A percentile compares a stretch with the other conserved stretches of the same genome.
Conservation (phyloP, 164 flowering plant species). For the Dillenia suffruticosa region DNA sequence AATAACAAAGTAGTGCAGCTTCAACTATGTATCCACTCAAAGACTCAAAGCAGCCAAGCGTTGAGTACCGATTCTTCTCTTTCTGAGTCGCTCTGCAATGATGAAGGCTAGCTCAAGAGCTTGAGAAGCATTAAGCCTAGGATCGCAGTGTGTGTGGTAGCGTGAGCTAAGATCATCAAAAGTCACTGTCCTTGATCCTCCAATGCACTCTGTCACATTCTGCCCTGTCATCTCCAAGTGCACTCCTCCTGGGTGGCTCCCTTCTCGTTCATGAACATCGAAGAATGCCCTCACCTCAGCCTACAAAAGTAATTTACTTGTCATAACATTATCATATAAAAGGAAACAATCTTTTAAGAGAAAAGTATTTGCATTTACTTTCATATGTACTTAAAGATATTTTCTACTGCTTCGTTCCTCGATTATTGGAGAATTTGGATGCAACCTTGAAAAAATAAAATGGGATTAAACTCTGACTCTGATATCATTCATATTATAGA, state of each 20-base stretch:
- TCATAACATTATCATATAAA: too few species aligned
- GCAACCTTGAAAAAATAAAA: neutral
- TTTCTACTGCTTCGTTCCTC: too few species aligned
- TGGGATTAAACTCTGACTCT: neutral
- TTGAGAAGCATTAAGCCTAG: conserved; percentile 66
- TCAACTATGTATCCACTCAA: neutral
- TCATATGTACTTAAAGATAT: too few species aligned
- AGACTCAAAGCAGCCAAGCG: conserved; percentile 12
- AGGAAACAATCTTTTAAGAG: too few species aligned
- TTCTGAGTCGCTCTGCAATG: conserved; percentile 52
- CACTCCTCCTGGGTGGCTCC: conserved; percentile 64
- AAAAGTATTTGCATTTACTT: too few species aligned
- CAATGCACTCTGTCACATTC: conserved; percentile 68
- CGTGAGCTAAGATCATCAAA: conserved; percentile 51
- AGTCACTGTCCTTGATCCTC: conserved; percentile 54
- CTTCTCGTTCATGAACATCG: conserved; percentile 73
- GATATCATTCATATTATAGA: too few species aligned
- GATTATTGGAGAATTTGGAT: too few species aligned
- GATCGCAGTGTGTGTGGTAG: conserved; percentile 70
- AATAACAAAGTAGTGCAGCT: too few species aligned
- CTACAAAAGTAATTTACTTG: conserved; percentile 18
- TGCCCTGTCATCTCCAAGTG: conserved; percentile 76
- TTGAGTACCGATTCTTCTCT: conserved; percentile 30
- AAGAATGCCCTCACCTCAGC: conserved; percentile 68
- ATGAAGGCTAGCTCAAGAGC: conserved; percentile 60